Conservation (phyloP, 2,329 filamentous ascomycete genomes). For the Xylaria hypoxylon region DNA sequence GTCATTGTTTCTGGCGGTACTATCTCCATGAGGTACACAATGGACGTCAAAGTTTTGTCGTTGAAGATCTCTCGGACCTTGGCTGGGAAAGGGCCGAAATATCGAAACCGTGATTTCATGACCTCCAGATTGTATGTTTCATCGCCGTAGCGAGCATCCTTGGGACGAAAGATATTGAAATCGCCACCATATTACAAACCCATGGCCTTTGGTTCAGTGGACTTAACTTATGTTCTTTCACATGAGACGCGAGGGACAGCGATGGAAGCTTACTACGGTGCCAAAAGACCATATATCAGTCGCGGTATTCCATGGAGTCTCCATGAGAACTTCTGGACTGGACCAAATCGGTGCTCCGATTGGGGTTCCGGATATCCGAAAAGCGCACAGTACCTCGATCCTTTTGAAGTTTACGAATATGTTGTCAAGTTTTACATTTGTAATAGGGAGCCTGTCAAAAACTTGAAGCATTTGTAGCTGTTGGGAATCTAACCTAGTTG, state of each 20-base stretch:
- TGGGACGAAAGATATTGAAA: constrained; percentile 17
- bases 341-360: background rate
- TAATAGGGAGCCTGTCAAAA: background rate
- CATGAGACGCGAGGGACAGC: background rate
- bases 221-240: background rate
- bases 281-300: constrained; percentile 20
- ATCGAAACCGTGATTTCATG: constrained; percentile 1
- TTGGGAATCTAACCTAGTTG: background rate
- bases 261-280: background rate
- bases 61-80: constrained; percentile 9
- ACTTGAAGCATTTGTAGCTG: background rate
- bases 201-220: background rate
- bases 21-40: background rate
- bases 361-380: background rate
- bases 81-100: constrained; percentile 8
- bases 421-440: background rate
- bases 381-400: background rate
- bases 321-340: constrained; percentile 5
- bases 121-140: constrained; percentile 9
- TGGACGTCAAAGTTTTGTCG: background rate
- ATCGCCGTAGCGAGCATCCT: background rate
- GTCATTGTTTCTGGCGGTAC: background rate
- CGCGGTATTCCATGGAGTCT: constrained; percentile 1
- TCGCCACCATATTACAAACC: constrained; percentile 18
- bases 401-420: constrained; percentile 6